Conservation (phyloP, 306 rosid species). For the Cucurbita moschata region DNA sequence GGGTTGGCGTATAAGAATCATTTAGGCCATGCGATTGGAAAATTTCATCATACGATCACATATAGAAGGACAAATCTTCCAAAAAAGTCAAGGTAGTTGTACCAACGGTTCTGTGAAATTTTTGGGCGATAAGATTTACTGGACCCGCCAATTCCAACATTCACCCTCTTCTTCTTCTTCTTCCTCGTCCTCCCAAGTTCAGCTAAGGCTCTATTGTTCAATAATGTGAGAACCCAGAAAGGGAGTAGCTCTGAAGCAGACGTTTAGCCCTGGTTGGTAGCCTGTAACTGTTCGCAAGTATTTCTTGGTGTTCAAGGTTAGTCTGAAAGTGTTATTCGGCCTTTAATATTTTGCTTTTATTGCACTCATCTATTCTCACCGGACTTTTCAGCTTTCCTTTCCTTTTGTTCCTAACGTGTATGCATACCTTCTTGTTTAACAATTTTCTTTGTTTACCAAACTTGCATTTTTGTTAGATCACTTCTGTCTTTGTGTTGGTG, state of each 20-base stretch:
- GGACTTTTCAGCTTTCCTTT: constrained; percentile 49
- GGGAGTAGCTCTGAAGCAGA: constrained; percentile 1
- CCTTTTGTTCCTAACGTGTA: constrained; percentile 21
- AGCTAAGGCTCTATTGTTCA: background rate
- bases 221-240: constrained; percentile 27
- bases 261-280: constrained; percentile 36
- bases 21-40: background rate
- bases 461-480: constrained; percentile 9
- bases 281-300: constrained; percentile 24
- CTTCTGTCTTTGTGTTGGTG: constrained; percentile 19
- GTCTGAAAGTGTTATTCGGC: constrained; percentile 22
- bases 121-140: constrained; percentile 2
- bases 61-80: background rate
- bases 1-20: background rate
- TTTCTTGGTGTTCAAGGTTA: constrained; percentile 44
- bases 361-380: constrained; percentile 34
- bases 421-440: constrained; percentile 9
- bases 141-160: constrained; percentile 7
- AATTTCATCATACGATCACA: background rate
- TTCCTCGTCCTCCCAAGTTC: background rate
- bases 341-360: constrained; percentile 42
- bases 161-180: background rate
- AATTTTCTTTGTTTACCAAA: constrained; percentile 22
- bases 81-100: background rate
- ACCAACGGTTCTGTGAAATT: constrained; percentile 5